Base-by-base conservation (phyloP, 2,329 filamentous ascomycete genomes). In the Aspergillus brasiliensis region DNA sequence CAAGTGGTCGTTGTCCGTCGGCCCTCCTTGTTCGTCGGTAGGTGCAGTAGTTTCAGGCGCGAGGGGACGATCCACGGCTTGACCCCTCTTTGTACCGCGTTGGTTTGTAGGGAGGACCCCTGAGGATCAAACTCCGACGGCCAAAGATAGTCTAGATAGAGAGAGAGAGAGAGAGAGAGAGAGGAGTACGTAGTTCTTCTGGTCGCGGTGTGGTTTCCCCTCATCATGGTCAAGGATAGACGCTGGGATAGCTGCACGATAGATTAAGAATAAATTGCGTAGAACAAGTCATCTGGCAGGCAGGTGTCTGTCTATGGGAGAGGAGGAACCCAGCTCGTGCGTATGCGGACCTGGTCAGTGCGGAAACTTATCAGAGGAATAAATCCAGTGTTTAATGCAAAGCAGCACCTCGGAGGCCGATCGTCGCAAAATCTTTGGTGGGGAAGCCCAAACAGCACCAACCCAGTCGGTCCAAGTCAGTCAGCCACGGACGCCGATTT, bases 341-440 rank as follows among this genome's bases (percentile, higher is more conserved):
- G 34, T 52, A n/a, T 21, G 38, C 11, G 19, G 25, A 5, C 23
- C 57, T 67, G 64, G 65, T 59, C 65, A 62, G 62, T 66, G 65
- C 64, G 52, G 57, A 47, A 47, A 27, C 31, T 58, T 53, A 23
- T 44, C 40, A 44, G n/a, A 21, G 40, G 17, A 13, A 42, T 42
- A 42, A 42, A 42, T 34, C 11, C 31, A 34, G 11, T 34, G 31
- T 34, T 34, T 34, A 31, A 57, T 48, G 44, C 25, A 48, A 48
- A 25, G 52, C 52, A 60, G 55, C 54, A 52, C 53, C 57, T 62
- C 60, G 59, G 62, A 58, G 65, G 62, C 65, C 67, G 67, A 67
- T 66, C 67, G 62, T 61, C 64, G 67, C 64, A 65, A 28, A 19
- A 31, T 28, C 15, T 25, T n/a, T 17, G 46, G 25, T 28, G 25